A percentile compares a stretch with the other conserved stretches of the same genome.
phyloP scores from a whole-genome alignment of 1,284 basidiomycete genomes.

The Xerocomus tenax region DNA sequence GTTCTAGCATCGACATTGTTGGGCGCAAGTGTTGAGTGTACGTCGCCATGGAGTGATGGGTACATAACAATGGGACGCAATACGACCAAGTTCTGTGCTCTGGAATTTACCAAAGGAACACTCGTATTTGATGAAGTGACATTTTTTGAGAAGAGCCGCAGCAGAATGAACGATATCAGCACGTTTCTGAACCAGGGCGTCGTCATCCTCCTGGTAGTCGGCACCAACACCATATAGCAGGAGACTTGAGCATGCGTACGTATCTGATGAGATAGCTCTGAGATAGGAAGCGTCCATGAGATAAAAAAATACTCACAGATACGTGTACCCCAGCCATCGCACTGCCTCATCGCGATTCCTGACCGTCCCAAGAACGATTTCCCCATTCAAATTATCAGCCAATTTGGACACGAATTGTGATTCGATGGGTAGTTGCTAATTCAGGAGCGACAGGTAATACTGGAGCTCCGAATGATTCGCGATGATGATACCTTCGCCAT shows the following conservation, averaged over 20 bases:
- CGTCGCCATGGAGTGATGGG: constrained; percentile 91
- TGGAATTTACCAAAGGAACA: constrained; percentile 83
- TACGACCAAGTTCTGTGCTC: constrained; percentile 85
- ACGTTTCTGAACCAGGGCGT: constrained; percentile 81
- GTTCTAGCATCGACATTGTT: constrained; percentile 81
- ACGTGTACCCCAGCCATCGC: constrained; percentile 94
- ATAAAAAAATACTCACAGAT: constrained; percentile 55
- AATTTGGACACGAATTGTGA: constrained; percentile 89
- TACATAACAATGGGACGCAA: constrained; percentile 98
- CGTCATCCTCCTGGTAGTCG: constrained; percentile 87
- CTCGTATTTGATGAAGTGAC: constrained; percentile 90
- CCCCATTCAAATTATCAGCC: constrained; percentile 95
- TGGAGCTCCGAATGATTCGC: constrained; percentile 96
- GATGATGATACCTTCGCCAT: constrained; percentile 97
- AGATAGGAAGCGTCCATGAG: constrained; percentile 3
- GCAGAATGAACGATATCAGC: constrained; percentile 94
- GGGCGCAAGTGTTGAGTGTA: constrained; percentile 93
- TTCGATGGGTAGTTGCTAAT: constrained; percentile 95
- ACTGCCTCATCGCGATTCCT: constrained; percentile 95
- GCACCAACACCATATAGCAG: constrained; percentile 83
- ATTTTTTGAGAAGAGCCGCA: constrained; percentile 89
- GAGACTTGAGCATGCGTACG: constrained; percentile 92
- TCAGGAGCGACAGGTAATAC: constrained; percentile 90
- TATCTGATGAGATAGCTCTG: constrained; percentile 45
- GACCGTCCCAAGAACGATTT: constrained; percentile 93